Evolutionary conservation across 1,139 yeast species (phyloP).

Genomic region (Hansenula lynferdii): DNA sequence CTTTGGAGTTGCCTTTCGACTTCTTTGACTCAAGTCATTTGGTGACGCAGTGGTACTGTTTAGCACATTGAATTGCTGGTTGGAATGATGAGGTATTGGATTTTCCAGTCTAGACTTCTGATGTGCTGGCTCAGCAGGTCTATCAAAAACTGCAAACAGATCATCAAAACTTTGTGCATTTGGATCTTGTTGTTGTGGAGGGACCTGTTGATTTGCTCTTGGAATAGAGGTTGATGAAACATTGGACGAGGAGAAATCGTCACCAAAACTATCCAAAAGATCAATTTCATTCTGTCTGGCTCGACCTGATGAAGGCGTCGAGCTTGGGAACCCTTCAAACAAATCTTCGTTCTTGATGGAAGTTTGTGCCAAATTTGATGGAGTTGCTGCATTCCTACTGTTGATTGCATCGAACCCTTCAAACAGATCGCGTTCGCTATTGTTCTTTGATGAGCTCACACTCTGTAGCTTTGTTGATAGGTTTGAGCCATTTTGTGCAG

Average conservation of each 20-base stretch:
- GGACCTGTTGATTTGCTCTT: background rate
- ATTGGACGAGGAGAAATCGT: background rate
- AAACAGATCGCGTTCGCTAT: slow-evolving; percentile 9
- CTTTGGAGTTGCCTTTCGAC: background rate
- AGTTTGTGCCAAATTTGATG: no score
- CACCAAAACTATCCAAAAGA: slow-evolving; percentile 20
- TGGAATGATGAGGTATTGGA: slow-evolving; percentile 3
- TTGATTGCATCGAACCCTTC: slow-evolving; percentile 19
- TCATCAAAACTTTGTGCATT: slow-evolving; percentile 20
- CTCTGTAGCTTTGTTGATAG: background rate
- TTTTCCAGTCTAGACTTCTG: background rate
- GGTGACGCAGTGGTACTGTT: background rate
- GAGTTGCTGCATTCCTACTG: background rate
- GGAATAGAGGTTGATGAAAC: background rate
- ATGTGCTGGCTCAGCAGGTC: slow-evolving; percentile 8
- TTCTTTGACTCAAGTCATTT: background rate
- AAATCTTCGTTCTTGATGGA: background rate
- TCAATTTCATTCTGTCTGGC: slow-evolving; percentile 13
- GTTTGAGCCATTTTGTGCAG: background rate
- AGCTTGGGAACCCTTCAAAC: slow-evolving; percentile 1
- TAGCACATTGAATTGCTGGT: background rate
- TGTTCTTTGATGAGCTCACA: background rate
- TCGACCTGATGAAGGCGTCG: background rate
- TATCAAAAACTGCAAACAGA: slow-evolving; percentile 26
- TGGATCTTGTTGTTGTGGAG: slow-evolving; percentile 1